Conservation (phyloP, 192 early-diverging fungal genomes). For the Funneliformis geosporum region DNA sequence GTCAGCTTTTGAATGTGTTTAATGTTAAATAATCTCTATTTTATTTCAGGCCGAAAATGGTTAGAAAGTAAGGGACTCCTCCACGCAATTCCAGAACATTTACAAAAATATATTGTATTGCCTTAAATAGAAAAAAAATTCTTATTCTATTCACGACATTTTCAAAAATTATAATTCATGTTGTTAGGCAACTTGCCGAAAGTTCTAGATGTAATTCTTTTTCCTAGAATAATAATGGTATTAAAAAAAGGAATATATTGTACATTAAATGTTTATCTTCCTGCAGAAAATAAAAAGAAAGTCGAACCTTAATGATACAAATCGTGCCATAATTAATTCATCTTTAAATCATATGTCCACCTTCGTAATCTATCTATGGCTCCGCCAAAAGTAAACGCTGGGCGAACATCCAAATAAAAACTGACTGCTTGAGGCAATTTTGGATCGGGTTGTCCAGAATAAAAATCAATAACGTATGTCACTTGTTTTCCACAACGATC, state of each 20-base stretch:
- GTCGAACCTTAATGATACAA: not conserved
- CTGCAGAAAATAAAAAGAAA: not conserved
- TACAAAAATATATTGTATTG: slow-evolving; percentile 84
- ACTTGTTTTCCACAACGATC: slow-evolving; percentile 88
- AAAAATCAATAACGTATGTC: slow-evolving; percentile 91
- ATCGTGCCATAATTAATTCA: not conserved
- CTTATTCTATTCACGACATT: not conserved
- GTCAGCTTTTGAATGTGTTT: not conserved
- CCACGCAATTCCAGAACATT: slow-evolving; percentile 76
- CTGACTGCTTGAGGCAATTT: slow-evolving; percentile 46
- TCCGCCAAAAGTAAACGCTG: slow-evolving; percentile 66
- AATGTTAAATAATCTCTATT: too few relatives aligned
- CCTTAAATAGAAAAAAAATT: slow-evolving; percentile 34
- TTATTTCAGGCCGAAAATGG: slow-evolving; percentile 65
- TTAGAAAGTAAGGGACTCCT: slow-evolving; percentile 82
- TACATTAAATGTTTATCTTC: not conserved
- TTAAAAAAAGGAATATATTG: not conserved
- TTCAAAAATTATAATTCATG: too few relatives aligned
- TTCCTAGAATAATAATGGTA: too few relatives aligned
- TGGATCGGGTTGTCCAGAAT: slow-evolving; percentile 66
- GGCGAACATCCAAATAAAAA: slow-evolving; percentile 90
- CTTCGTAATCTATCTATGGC: slow-evolving; percentile 32
- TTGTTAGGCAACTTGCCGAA: too few relatives aligned
- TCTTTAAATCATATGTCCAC: slow-evolving; percentile 1
- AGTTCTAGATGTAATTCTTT: too few relatives aligned